Conservation (phyloP, 2,329 filamentous ascomycete genomes). For the Lachnellula occidentalis region DNA sequence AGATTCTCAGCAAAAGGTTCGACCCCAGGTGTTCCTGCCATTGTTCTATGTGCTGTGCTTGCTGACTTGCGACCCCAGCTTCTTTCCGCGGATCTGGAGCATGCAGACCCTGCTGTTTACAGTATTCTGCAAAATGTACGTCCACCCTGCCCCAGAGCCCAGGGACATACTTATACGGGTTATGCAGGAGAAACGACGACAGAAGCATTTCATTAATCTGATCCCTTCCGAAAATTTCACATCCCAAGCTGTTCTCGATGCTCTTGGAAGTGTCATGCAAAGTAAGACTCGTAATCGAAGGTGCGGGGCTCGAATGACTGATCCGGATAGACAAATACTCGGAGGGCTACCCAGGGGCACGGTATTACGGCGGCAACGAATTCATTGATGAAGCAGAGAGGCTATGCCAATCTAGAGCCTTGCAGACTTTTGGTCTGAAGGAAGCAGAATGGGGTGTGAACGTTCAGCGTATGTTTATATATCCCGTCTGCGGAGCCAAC, state of each 20-base stretch:
- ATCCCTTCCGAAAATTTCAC: constrained; percentile 97
- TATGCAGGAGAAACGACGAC: constrained; percentile 79
- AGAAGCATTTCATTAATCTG: constrained; percentile 97
- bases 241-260: constrained; percentile 86
- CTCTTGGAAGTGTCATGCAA: constrained; percentile 90
- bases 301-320: constrained; percentile 34
- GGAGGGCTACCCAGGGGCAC: constrained; percentile 91
- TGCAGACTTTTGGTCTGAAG: constrained; percentile 81
- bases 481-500: background rate
- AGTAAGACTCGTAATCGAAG: constrained; percentile 48
- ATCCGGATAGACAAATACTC: constrained; percentile 79
- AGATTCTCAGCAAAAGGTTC: constrained; percentile 57
- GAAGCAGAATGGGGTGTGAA: constrained; percentile 93
- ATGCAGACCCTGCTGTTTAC: constrained; percentile 82
- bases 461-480: constrained; percentile 64
- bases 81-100: constrained; percentile 70
- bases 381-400: constrained; percentile 89
- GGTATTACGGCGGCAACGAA: constrained; percentile 96
- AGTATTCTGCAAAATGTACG: constrained; percentile 84
- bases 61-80: constrained; percentile 48
- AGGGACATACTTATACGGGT: constrained; percentile 6
- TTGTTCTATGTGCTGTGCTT: background rate
- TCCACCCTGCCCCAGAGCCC: background rate
- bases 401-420: constrained; percentile 82
- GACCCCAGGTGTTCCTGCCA: background rate